phyloP scores from a whole-genome alignment of 176 grass and related monocot species.

The Hyparrhenia diplandra region DNA sequence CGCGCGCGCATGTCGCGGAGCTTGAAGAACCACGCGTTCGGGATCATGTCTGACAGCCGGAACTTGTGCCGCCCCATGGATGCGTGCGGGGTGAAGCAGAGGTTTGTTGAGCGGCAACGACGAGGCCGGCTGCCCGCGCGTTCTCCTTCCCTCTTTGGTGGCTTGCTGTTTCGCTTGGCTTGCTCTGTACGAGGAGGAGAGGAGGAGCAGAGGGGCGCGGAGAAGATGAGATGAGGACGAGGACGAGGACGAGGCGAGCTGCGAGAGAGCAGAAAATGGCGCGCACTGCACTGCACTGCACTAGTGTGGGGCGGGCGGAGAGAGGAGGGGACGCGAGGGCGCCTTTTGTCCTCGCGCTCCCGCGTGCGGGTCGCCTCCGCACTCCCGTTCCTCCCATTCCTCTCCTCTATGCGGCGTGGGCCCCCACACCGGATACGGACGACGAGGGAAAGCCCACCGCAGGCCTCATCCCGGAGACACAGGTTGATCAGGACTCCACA shows the following conservation, averaged over 20 bases:
- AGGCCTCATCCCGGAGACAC: not conserved
- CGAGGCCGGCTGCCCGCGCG: too few relatives aligned
- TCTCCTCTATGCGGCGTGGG: conserved; percentile 10
- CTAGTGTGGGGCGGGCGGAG: too few relatives aligned
- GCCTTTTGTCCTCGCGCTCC: conserved; percentile 47
- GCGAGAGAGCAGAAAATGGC: conserved; percentile 18
- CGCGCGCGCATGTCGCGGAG: conserved; percentile 63
- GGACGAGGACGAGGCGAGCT: conserved; percentile 13
- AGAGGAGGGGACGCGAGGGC: conserved; percentile 42
- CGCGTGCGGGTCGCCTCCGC: too few relatives aligned
- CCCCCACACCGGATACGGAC: conserved; percentile 14
- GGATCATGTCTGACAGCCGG: conserved; percentile 88
- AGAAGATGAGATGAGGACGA: not conserved
- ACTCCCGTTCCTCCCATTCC: not conserved
- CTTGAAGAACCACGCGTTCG: conserved; percentile 98
- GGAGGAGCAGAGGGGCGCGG: conserved; percentile 15
- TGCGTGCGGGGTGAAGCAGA: not conserved
- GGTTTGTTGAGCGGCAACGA: too few relatives aligned
- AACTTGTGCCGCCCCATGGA: conserved; percentile 86
- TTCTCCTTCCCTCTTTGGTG: too few relatives aligned
- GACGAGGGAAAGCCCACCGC: not conserved
- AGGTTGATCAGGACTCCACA: too few relatives aligned
- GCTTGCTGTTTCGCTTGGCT: conserved; percentile 14
- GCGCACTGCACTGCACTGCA: not conserved
- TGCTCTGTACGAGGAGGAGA: conserved; percentile 34